Percentiles rank a stretch among this genome's conserved stretches.
Evolutionary conservation across 139 green algal genomes (phyloP).

Genomic region (Chlamydomonas incerta): DNA sequence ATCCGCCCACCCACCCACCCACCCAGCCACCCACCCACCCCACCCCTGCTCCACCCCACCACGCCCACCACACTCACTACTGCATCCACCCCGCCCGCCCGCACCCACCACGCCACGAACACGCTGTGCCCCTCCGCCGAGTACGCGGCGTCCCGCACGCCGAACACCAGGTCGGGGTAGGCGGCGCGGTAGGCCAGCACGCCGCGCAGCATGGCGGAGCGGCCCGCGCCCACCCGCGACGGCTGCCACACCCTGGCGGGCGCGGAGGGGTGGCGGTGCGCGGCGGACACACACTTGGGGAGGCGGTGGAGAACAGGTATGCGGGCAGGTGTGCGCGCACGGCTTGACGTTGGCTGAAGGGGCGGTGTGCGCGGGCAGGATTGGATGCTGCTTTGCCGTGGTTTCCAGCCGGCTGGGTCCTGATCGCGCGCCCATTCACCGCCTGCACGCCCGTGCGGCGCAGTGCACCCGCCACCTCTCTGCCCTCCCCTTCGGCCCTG

Average conservation of each 20-base stretch:
- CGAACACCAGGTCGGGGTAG: slow-evolving; percentile 54
- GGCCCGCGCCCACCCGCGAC: background rate
- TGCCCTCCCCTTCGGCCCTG: too few species aligned
- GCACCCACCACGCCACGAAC: slow-evolving; percentile 52
- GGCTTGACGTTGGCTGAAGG: too few species aligned
- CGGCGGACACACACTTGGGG: too few species aligned
- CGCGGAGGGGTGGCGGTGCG: background rate
- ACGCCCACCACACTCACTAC: background rate
- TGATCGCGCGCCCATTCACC: too few species aligned
- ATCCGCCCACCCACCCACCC: background rate
- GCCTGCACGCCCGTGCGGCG: too few species aligned
- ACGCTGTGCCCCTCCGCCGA: background rate
- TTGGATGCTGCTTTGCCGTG: too few species aligned
- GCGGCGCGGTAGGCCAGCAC: slow-evolving; percentile 57
- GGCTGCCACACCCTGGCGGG: slow-evolving; percentile 17
- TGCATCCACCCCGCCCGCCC: too few species aligned
- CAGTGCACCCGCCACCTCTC: too few species aligned
- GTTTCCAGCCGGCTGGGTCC: too few species aligned
- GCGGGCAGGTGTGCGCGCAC: too few species aligned
- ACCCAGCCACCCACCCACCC: background rate
- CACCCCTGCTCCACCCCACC: background rate
- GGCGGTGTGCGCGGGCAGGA: background rate
- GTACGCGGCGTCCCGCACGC: background rate
- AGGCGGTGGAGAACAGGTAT: too few species aligned
- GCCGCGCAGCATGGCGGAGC: slow-evolving; percentile 52